phyloP scores from a whole-genome alignment of 345 rosid genomes.

The Crucihimalaya himalaica region DNA sequence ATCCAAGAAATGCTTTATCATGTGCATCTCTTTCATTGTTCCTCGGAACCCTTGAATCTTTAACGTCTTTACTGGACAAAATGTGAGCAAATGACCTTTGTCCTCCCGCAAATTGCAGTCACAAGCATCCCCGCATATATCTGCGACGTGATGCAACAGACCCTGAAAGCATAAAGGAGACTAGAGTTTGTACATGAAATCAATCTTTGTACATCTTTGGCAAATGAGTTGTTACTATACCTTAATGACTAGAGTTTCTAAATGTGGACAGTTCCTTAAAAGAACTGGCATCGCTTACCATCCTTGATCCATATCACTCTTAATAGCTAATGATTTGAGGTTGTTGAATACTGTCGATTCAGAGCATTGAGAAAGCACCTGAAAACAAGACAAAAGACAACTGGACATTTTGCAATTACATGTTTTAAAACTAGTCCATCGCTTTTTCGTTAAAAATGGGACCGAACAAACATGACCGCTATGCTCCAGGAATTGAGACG shows the following conservation, averaged over 20 bases:
- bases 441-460: background rate
- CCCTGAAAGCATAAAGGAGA: background rate
- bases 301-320: background rate
- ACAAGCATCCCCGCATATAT: constrained; percentile 17
- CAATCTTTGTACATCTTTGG: background rate
- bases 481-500: background rate
- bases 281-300: background rate
- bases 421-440: background rate
- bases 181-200: too few relatives aligned
- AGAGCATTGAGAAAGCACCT: background rate
- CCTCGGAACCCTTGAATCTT: background rate
- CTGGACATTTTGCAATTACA: background rate
- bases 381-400: background rate
- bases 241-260: background rate
- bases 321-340: background rate
- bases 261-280: background rate
- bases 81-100: background rate
- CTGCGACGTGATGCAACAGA: background rate
- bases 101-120: background rate
- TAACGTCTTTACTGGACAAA: background rate
- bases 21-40: background rate
- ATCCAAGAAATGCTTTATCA: constrained; percentile 7
- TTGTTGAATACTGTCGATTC: background rate
- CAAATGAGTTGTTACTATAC: background rate
- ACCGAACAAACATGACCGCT: background rate